Conservation (phyloP, 345 rosid genomes). For the Noccaea caerulescens region DNA sequence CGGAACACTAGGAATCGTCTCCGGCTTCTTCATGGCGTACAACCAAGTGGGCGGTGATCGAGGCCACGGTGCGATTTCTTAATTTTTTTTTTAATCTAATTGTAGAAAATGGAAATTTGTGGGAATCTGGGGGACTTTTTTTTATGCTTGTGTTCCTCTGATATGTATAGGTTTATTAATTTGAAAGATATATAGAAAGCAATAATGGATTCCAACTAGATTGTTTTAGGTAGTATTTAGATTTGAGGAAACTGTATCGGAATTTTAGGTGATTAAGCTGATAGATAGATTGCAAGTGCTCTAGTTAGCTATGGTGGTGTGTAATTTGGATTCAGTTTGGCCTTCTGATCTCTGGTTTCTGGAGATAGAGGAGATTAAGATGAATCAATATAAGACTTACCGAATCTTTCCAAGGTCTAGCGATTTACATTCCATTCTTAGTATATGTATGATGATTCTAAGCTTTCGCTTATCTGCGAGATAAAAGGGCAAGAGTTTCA, state of each 20-base stretch:
- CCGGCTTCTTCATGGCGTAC: conserved; percentile 73
- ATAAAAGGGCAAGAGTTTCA: background rate
- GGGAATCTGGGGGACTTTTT: conserved; percentile 1
- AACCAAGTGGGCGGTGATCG: conserved; percentile 89
- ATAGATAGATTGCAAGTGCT: background rate
- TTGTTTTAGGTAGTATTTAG: background rate
- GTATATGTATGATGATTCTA: background rate
- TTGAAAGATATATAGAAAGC: background rate
- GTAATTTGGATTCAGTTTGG: conserved; percentile 6
- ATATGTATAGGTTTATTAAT: background rate
- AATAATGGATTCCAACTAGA: conserved; percentile 12
- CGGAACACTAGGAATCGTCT: conserved; percentile 72
- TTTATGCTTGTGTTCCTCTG: background rate
- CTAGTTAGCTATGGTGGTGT: conserved; percentile 5
- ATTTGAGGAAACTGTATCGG: conserved; percentile 9
- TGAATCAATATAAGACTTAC: background rate
- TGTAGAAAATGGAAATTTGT: background rate
- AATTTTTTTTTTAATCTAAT: background rate
- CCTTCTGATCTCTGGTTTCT: conserved; percentile 3
- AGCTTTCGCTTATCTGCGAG: background rate
- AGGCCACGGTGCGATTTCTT: conserved; percentile 62
- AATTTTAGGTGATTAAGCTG: conserved; percentile 19
- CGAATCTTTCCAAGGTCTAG: background rate
- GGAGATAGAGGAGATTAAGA: background rate
- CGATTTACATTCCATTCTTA: conserved; percentile 6